phyloP scores from a whole-genome alignment of 176 grass and related monocot species.

The Oryza brachyantha region DNA sequence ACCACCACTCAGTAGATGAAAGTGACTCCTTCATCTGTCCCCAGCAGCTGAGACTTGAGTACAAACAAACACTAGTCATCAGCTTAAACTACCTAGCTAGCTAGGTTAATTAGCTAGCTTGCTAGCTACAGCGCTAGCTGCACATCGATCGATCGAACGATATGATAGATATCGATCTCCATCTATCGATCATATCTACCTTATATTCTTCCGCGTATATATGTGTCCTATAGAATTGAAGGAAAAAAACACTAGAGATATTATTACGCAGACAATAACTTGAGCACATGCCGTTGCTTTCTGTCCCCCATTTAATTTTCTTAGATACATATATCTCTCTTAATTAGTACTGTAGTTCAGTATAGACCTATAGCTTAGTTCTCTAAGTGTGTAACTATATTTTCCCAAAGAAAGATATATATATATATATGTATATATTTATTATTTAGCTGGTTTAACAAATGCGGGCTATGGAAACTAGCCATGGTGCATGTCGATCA shows the following conservation, averaged over 20 bases:
- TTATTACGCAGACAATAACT: background rate
- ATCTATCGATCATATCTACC: no score
- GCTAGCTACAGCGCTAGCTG: no score
- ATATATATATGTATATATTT: no score
- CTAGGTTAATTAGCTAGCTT: background rate
- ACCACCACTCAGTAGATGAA: constrained; percentile 7
- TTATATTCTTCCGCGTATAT: background rate
- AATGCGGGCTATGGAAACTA: background rate
- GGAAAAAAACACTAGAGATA: background rate
- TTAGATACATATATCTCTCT: background rate
- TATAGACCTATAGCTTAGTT: background rate
- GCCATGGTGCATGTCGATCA: background rate
- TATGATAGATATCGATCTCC: background rate
- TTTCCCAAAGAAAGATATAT: background rate
- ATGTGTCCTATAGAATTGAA: background rate
- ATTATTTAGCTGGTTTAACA: background rate
- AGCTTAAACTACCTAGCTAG: background rate
- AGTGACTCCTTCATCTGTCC: background rate
- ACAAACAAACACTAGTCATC: background rate
- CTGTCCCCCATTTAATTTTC: background rate
- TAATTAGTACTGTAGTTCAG: background rate
- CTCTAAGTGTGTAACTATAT: background rate
- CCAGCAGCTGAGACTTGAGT: background rate
- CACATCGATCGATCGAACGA: background rate
- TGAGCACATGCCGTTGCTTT: background rate